phyloP scores from a whole-genome alignment of 305 asterid genomes.

The Fraxinus floribunda region DNA sequence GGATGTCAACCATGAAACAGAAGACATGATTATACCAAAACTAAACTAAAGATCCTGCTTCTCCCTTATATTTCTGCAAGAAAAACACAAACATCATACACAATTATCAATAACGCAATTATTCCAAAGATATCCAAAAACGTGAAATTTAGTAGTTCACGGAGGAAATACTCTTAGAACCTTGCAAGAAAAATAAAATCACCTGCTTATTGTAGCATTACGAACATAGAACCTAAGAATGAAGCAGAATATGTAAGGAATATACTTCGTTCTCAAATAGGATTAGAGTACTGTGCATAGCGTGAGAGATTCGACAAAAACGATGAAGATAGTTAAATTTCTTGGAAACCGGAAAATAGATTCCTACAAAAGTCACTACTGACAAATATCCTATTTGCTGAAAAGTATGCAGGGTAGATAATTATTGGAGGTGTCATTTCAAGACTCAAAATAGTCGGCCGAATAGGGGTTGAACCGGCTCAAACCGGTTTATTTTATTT shows the following conservation, averaged over 20 bases:
- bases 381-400: neutral
- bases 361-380: neutral
- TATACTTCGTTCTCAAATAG: neutral
- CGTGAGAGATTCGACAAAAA: neutral
- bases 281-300: neutral
- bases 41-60: slow-evolving; percentile 9
- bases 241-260: neutral
- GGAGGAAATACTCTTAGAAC: neutral
- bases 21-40: slow-evolving; percentile 15
- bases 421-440: neutral
- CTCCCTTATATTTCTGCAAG: slow-evolving; percentile 18
- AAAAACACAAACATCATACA: neutral
- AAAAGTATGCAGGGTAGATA: neutral
- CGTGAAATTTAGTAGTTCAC: neutral
- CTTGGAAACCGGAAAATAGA: neutral
- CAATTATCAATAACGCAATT: neutral
- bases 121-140: neutral
- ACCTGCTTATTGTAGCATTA: neutral
- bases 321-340: neutral
- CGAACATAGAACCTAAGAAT: neutral
- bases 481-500: neutral
- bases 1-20: slow-evolving; percentile 47
- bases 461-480: neutral
- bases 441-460: neutral
- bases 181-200: neutral